Conservation (phyloP, 306 rosid genomes). For the Vigna nakashimae region DNA sequence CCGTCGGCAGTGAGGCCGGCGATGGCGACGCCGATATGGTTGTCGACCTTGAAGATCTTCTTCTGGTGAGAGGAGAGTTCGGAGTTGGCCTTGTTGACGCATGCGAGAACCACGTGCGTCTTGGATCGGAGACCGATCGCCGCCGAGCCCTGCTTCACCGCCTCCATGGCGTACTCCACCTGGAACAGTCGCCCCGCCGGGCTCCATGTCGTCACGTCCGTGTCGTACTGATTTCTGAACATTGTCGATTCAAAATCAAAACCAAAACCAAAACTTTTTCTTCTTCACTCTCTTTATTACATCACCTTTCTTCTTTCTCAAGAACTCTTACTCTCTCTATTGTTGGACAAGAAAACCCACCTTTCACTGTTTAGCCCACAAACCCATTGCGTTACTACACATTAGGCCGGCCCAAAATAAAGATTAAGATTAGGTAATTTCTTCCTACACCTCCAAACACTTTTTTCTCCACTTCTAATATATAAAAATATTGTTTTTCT, state of each 20-base stretch:
- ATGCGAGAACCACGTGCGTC: conserved; percentile 86
- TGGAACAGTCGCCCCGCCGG: conserved; percentile 94
- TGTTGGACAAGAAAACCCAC: not conserved
- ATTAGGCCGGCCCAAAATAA: not conserved
- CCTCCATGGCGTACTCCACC: conserved; percentile 99
- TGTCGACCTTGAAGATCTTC: conserved; percentile 99
- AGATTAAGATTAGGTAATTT: rapidly evolving
- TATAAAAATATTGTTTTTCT: too few relatives aligned
- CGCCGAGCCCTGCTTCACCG: conserved; percentile 95
- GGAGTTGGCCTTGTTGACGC: conserved; percentile 91
- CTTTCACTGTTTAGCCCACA: not conserved
- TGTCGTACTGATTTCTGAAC: conserved; percentile 93
- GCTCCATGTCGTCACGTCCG: conserved; percentile 95
- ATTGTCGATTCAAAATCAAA: conserved; percentile 41
- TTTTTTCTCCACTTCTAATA: too few relatives aligned
- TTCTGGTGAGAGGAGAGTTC: conserved; percentile 97
- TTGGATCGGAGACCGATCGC: conserved; percentile 98
- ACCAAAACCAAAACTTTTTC: not conserved
- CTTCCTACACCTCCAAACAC: too few relatives aligned
- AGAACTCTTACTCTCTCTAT: not conserved
- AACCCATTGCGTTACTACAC: not conserved
- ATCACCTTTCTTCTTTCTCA: conserved; percentile 14
- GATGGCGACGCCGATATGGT: conserved; percentile 97
- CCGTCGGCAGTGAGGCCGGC: conserved; percentile 98
- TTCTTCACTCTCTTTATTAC: not conserved